A percentile compares a stretch with the other conserved stretches of the same genome.
These are phyloP conservation scores for Pichia kluyveri DNA, from an alignment of 805 yeast species.

Conservation along the genomic window DNA sequence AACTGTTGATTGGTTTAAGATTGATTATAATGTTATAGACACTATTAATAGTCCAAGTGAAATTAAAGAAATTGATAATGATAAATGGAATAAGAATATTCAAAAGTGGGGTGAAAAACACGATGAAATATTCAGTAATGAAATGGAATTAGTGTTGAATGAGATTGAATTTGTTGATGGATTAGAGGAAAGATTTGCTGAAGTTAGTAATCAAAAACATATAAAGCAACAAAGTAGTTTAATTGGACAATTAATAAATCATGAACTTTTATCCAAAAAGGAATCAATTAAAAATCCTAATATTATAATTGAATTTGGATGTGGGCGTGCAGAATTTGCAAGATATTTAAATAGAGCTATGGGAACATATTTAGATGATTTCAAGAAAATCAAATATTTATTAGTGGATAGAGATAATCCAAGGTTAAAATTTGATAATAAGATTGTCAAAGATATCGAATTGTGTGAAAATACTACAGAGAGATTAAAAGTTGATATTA, in stretches of 20 bases:
- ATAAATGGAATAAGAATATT: slow-evolving; percentile 17
- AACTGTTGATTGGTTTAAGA: slow-evolving; percentile 35
- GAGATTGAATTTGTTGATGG: slow-evolving; percentile 23
- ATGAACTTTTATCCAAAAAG: slow-evolving; percentile 24
- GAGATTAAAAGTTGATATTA: slow-evolving; percentile 68
- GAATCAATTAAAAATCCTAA: neutral
- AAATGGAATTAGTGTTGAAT: slow-evolving; percentile 7
- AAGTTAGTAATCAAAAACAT: slow-evolving; percentile 58
- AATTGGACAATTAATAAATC: slow-evolving; percentile 51
- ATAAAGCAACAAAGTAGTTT: slow-evolving; percentile 76
- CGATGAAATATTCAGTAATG: slow-evolving; percentile 7
- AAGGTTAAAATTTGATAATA: slow-evolving; percentile 69
- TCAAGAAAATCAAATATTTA: slow-evolving; percentile 29
- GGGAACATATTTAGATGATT: slow-evolving; percentile 7
- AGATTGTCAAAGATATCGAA: slow-evolving; percentile 34
- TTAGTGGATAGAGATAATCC: slow-evolving; percentile 71
- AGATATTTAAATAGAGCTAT: slow-evolving; percentile 42
- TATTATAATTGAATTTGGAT: slow-evolving; percentile 71
- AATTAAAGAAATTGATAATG: slow-evolving; percentile 10
- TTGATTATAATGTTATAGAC: slow-evolving; percentile 36
- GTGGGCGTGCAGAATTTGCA: slow-evolving; percentile 82
- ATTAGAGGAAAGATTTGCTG: slow-evolving; percentile 35
- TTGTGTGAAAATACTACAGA: slow-evolving; percentile 12
- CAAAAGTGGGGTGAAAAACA: slow-evolving; percentile 8
- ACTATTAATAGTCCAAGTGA: slow-evolving; percentile 5